These are phyloP conservation scores for Phytophthora sansomeana DNA, from an alignment of 352 stramenopile species.

Conservation along the genomic window DNA sequence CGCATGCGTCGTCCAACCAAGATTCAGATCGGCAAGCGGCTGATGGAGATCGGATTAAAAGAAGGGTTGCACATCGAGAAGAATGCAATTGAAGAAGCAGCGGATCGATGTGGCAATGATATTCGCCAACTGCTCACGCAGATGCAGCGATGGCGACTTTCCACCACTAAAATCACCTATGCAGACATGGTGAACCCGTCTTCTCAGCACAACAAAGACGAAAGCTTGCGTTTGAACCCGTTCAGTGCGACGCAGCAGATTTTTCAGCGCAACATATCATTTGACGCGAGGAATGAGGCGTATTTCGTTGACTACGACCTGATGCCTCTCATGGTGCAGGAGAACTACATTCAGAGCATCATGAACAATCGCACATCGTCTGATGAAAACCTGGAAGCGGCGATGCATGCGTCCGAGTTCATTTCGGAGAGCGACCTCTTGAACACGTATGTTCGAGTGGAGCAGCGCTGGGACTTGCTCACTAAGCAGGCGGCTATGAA, in stretches of 20 bases:
- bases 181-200: constrained; percentile 83
- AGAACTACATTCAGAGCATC: constrained; percentile 88
- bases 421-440: constrained; percentile 89
- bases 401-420: constrained; percentile 92
- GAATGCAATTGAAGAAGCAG: constrained; percentile 97
- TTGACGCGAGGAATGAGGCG: constrained; percentile 93
- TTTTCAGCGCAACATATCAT: constrained; percentile 83
- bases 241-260: constrained; percentile 96
- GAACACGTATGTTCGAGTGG: constrained; percentile 76
- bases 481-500: constrained; percentile 93
- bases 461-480: constrained; percentile 96
- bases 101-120: constrained; percentile 97
- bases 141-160: constrained; percentile 97
- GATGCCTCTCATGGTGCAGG: constrained; percentile 97
- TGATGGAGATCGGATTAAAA: constrained; percentile 91
- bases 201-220: constrained; percentile 91
- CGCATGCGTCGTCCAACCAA: constrained; percentile 95
- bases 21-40: constrained; percentile 91
- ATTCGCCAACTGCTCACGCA: constrained; percentile 97
- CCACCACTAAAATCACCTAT: constrained; percentile 84
- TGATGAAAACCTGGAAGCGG: constrained; percentile 83
- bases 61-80: constrained; percentile 95
- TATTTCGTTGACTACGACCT: constrained; percentile 99
- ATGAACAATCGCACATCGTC: constrained; percentile 75
- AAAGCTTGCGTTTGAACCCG: constrained; percentile 93